These are phyloP conservation scores for Ustilago xerochloae DNA, from an alignment of 1,284 basidiomycete species.

Conservation along the genomic window DNA sequence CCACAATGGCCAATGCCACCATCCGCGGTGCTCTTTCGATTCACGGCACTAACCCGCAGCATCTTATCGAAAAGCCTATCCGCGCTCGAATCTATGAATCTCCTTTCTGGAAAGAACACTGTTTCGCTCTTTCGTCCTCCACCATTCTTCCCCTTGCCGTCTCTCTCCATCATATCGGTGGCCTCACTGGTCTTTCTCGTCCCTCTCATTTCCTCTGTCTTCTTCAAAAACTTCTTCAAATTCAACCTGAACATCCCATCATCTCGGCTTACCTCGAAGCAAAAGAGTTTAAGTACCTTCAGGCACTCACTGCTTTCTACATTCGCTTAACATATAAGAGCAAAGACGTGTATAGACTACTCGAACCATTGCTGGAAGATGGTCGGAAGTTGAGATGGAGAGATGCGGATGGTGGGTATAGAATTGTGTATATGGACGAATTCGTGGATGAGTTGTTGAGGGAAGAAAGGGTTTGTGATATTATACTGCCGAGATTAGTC, in stretches of 20 bases:
- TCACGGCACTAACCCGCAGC: conserved; percentile 89
- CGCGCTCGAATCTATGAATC: conserved; percentile 96
- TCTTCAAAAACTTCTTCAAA: conserved; percentile 90
- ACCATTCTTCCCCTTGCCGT: conserved; percentile 92
- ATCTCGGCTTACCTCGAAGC: conserved; percentile 87
- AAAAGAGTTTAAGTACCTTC: conserved; percentile 96
- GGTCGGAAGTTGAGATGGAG: conserved; percentile 87
- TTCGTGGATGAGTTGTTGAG: conserved; percentile 86
- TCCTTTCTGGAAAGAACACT: conserved; percentile 88
- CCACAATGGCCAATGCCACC: conserved; percentile 82
- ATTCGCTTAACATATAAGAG: conserved; percentile 91
- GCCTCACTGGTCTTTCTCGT: conserved; percentile 71
- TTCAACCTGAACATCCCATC: conserved; percentile 97
- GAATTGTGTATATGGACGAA: conserved; percentile 88
- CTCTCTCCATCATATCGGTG: conserved; percentile 84
- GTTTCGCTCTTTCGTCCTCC: conserved; percentile 75
- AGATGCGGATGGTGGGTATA: conserved; percentile 73
- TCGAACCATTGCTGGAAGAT: conserved; percentile 94
- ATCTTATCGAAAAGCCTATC: conserved; percentile 95
- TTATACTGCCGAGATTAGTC: conserved; percentile 89
- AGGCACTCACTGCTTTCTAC: conserved; percentile 92
- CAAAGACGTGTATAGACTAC: conserved; percentile 87
- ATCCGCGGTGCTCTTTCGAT: conserved; percentile 82
- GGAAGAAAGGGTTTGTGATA: conserved; percentile 94
- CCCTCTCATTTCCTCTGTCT: conserved; percentile 78